Evolutionary conservation across 257 asterid species (phyloP).

Genomic region (Ocimum tenuiflorum): DNA sequence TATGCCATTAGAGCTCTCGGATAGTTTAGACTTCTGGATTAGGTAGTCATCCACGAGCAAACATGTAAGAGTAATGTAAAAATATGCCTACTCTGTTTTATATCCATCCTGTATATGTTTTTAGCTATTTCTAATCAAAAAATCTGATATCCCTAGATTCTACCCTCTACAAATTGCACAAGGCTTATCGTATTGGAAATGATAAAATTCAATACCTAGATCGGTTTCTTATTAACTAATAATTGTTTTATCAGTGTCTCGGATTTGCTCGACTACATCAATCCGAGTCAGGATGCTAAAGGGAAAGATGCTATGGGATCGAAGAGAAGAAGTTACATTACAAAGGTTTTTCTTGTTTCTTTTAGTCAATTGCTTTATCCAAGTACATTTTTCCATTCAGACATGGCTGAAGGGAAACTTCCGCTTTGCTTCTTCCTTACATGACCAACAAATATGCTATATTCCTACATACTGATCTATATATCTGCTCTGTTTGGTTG

Average conservation of each 20-base stretch:
- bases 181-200: not conserved
- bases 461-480: constrained; percentile 3
- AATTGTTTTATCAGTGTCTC: constrained; percentile 56
- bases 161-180: not conserved
- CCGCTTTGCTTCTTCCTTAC: not conserved
- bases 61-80: not conserved
- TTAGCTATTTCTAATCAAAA: not conserved
- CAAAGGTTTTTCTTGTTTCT: constrained; percentile 51
- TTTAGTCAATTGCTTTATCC: constrained; percentile 12
- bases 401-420: not conserved
- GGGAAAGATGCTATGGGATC: constrained; percentile 65
- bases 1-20: not conserved
- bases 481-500: constrained; percentile 15
- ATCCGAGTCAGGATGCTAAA: constrained; percentile 70
- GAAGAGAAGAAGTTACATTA: constrained; percentile 52
- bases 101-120: not conserved
- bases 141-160: not conserved
- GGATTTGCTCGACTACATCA: constrained; percentile 88
- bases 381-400: constrained; percentile 1
- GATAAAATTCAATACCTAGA: constrained; percentile 1
- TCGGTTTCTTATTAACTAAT: constrained; percentile 14
- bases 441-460: not conserved
- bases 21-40: not conserved
- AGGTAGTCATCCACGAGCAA: not conserved
- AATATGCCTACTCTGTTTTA: not conserved